phyloP scores from a whole-genome alignment of 73 alveolate species.

The Tetrahymena elliotti region DNA sequence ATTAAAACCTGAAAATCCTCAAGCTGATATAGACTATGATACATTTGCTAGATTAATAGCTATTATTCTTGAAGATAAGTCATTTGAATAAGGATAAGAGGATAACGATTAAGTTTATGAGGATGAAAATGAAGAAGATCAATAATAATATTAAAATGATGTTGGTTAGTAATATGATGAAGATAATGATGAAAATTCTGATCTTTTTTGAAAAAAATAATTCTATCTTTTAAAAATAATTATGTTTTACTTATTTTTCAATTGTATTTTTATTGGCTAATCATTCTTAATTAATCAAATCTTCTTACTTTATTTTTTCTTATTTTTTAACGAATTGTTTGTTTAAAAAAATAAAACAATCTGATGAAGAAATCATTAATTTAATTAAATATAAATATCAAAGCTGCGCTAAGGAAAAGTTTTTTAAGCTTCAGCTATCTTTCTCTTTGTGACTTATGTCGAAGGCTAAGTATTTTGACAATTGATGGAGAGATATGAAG shows the following conservation, averaged over 20 bases:
- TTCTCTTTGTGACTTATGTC: background rate
- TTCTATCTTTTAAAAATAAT: background rate
- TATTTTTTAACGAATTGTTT: background rate
- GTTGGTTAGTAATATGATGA: background rate
- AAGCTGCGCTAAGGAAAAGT: background rate
- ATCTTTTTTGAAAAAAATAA: background rate
- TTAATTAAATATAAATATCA: background rate
- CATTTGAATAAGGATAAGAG: slow-evolving; percentile 1
- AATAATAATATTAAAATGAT: background rate
- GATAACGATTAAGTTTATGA: background rate
- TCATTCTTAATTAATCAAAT: background rate
- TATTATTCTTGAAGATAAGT: slow-evolving; percentile 24
- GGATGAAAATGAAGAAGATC: background rate
- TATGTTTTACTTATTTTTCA: background rate
- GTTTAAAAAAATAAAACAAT: background rate
- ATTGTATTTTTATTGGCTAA: background rate
- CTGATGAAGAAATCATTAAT: background rate
- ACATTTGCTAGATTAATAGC: slow-evolving; percentile 31
- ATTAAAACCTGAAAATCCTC: slow-evolving; percentile 4
- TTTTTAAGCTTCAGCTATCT: background rate
- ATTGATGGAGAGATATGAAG: background rate
- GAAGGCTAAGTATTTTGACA: background rate
- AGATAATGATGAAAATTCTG: background rate
- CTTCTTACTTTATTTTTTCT: no score
- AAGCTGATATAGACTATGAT: slow-evolving; percentile 30